Base-by-base conservation (phyloP, 2,329 filamentous ascomycete species). In the Ophiosphaerella herpotricha region DNA sequence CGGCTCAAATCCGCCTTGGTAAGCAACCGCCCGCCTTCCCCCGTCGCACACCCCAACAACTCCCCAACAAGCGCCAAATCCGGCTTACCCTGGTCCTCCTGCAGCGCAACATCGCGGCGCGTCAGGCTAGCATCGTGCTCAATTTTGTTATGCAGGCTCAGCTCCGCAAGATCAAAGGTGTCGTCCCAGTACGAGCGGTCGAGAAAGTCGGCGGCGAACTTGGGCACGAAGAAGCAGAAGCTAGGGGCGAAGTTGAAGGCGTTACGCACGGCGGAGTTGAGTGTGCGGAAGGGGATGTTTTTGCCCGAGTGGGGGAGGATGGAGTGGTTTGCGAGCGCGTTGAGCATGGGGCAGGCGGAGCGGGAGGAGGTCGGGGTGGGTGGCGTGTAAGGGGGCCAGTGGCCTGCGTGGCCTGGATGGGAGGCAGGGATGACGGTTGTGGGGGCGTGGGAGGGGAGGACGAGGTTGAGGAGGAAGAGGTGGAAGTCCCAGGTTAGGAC, bases 401-500 rank as follows among this genome's bases (percentile, higher is more conserved):
- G 64, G n/a, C 67, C 58, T 40, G 63, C 55, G 39, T 74, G 67
- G 3, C 74, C 74, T 2, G 73, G 61, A 12, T 57, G 51, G 18
- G 69, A 66, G 23, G 61, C 47, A 4, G 72, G 72, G 7, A 76
- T 63, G 21, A 76, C 71, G 39, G 67, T 56, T 33, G 69, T 72
- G 39, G 66, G 58, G 44, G 74, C 71, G 48, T 64, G 64, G 34
- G 69, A 64, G 13, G 73, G 72, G 29, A 69, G 68, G 24, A 75
- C 31, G 29, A 74, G 55, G 49, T 76, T 76, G 26, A 73, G 62
- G 40, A 74, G 46, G 46, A 74, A 72, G 39, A 75, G 62, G 36
- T 57, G 58, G 46, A 74, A 73, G 57, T 76, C 74, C 71, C 73
- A 75, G 36, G 60, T 54, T 36, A 76, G 66, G 43, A 76, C 69